Evolutionary conservation across 192 early-diverging fungal species (phyloP).

Genomic region (Gryganskiella cystojenkinii): DNA sequence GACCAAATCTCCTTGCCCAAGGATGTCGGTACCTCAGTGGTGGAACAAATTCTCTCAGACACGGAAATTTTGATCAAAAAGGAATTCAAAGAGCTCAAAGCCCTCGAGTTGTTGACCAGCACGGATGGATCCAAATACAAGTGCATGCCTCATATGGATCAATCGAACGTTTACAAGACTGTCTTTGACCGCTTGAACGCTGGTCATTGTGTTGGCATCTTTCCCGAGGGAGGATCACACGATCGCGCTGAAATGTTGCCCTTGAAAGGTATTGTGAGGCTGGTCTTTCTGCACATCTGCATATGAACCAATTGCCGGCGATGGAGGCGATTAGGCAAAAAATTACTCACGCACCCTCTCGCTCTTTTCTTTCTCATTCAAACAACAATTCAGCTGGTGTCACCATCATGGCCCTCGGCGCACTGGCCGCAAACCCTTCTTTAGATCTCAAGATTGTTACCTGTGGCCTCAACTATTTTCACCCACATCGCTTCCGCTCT

Average conservation of each 20-base stretch:
- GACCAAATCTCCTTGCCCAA: slow-evolving; percentile 74
- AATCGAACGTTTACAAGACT: slow-evolving; percentile 84
- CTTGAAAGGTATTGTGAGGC: slow-evolving; percentile 74
- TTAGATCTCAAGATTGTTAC: slow-evolving; percentile 95
- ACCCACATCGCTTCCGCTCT: slow-evolving; percentile 94
- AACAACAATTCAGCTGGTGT: slow-evolving; percentile 69
- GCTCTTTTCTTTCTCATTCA: neutral
- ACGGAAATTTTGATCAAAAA: slow-evolving; percentile 80
- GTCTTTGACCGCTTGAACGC: slow-evolving; percentile 84
- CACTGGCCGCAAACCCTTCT: slow-evolving; percentile 85
- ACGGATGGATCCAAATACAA: slow-evolving; percentile 70
- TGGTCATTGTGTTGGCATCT: slow-evolving; percentile 90
- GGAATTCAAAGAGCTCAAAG: slow-evolving; percentile 79
- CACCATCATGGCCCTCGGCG: slow-evolving; percentile 88
- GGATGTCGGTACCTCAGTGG: slow-evolving; percentile 68
- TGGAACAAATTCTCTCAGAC: slow-evolving; percentile 85
- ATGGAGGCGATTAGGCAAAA: neutral
- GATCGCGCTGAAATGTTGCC: slow-evolving; percentile 97
- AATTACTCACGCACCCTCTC: neutral
- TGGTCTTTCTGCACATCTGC: neutral
- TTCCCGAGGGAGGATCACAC: slow-evolving; percentile 98
- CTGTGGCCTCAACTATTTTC: slow-evolving; percentile 94
- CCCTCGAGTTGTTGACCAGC: slow-evolving; percentile 70
- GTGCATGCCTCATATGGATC: slow-evolving; percentile 88
- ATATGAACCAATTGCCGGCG: slow-evolving; percentile 1